phyloP scores from a whole-genome alignment of 495 filamentous ascomycete genomes.

The Glutinoglossum americanum region DNA sequence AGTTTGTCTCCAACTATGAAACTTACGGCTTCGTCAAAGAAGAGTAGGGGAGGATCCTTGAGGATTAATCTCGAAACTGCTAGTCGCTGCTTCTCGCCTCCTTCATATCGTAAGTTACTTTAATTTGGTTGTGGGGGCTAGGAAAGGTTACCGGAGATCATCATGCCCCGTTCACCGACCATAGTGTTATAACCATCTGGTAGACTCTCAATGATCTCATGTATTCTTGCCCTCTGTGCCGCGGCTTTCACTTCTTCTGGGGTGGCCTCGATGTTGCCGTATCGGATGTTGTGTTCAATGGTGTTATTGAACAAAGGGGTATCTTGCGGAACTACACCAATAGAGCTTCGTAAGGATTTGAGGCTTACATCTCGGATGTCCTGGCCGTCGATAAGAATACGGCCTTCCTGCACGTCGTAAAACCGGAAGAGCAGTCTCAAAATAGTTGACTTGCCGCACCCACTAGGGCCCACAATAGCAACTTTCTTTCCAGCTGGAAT shows the following conservation, averaged over 20 bases:
- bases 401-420: conserved; percentile 74
- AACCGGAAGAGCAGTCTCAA: conserved; percentile 79
- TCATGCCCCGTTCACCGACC: conserved; percentile 90
- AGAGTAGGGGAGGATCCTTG: conserved; percentile 80
- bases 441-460: conserved; percentile 90
- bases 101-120: conserved; percentile 2
- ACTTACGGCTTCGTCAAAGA: conserved; percentile 88
- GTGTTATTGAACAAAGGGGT: conserved; percentile 93
- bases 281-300: conserved; percentile 85
- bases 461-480: conserved; percentile 83
- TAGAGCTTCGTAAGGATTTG: conserved; percentile 62
- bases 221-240: conserved; percentile 61
- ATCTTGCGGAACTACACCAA: conserved; percentile 94
- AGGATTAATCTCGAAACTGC: conserved; percentile 71
- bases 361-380: conserved; percentile 68
- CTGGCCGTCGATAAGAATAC: conserved; percentile 82
- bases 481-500: conserved; percentile 93
- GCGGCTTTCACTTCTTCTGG: conserved; percentile 50
- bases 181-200: conserved; percentile 80
- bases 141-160: conserved; percentile 49
- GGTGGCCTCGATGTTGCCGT: conserved; percentile 68
- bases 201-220: conserved; percentile 55
- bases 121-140: background rate
- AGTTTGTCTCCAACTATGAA: conserved; percentile 4
- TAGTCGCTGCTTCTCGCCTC: conserved; percentile 87